Base-by-base conservation (phyloP, 192 early-diverging fungal species). In the Linderina pennispora region DNA sequence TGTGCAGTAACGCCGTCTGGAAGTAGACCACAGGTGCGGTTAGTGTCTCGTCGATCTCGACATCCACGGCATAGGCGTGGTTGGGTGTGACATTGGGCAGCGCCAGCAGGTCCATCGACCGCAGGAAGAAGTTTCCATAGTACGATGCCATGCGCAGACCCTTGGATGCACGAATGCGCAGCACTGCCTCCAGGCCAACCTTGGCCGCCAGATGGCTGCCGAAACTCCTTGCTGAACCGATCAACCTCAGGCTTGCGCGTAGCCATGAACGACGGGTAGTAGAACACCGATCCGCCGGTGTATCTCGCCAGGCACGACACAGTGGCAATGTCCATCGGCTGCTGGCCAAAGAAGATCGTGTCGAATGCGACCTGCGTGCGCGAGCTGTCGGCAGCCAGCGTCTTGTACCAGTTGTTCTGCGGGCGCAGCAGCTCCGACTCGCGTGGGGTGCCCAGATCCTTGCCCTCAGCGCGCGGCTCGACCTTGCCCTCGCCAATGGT, bases 121-220 rank as follows among this genome's bases (percentile, higher is more conserved):
- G 89, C 32, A 98, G 77, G 71, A 98, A 98, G 61, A 97, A 97
- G 83, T 95, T 94, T 11, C 95, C 95, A 40, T 98, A 91, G 72
- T 89, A 97, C 14, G 87, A 75, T 17, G 83, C 81, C 85, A 95
- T 90, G 26, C 83, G 72, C 32, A 98, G 45, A 18, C 92, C 92
- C 58, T 86, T 89, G 2, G 89, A 90, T 1, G 93, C 89, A 43
- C 95, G 83, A 6, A 98, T 81, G 23, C 95, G 78, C 60, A 98
- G 78, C 11, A 98, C 92, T 8, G 95, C 92, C 53, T 98, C 95
- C 28, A 95, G 65, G 1, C 83, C 92, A 40, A 92, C 73, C 8
- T 83, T 77, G 18, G 86, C 81, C 1, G 86, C 74, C 31, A 98
- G 74, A 47, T 88, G 84, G 44, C 85, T 84, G 1, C 76, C 65